These are phyloP conservation scores for Xylogone sp. DNA, from an alignment of 2,329 filamentous ascomycete genomes.

Conservation along the genomic window DNA sequence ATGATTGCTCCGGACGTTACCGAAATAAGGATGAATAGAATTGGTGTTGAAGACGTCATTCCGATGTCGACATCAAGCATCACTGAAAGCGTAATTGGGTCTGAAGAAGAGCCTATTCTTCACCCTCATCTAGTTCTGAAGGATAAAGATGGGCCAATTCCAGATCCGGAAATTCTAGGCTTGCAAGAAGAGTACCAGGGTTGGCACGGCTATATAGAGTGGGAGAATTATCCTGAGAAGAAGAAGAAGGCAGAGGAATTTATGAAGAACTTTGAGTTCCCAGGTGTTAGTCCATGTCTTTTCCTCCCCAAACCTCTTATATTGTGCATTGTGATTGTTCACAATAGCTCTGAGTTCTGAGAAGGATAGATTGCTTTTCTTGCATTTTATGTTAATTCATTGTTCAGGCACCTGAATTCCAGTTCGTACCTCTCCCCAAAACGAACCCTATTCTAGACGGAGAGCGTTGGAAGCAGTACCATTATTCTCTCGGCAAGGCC, in stretches of 20 bases:
- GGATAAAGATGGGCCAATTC: not conserved
- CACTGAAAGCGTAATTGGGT: not conserved
- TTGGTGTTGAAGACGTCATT: too few species aligned
- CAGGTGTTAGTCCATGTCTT: constrained; percentile 17
- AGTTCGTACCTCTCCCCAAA: constrained; percentile 49
- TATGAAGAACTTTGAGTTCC: constrained; percentile 47
- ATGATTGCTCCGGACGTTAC: too few species aligned
- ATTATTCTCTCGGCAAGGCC: constrained; percentile 46
- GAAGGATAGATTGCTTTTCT: too few species aligned
- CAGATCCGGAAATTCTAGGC: constrained; percentile 1
- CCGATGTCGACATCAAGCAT: not conserved
- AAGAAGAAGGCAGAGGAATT: constrained; percentile 56
- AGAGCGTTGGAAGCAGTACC: constrained; percentile 55
- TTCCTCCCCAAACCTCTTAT: constrained; percentile 9
- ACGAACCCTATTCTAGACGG: constrained; percentile 56
- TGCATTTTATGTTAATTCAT: not conserved
- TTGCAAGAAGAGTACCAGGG: constrained; percentile 1
- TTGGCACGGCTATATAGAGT: constrained; percentile 54
- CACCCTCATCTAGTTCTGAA: constrained; percentile 2
- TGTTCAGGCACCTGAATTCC: constrained; percentile 45
- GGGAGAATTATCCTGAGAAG: constrained; percentile 68
- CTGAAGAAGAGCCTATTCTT: not conserved
- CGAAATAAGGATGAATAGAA: too few species aligned
- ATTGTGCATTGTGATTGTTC: constrained; percentile 5
- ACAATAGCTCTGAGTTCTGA: too few species aligned